Base-by-base conservation (phyloP, 2,329 filamentous ascomycete species). In the Ilyonectria mors-panacis region DNA sequence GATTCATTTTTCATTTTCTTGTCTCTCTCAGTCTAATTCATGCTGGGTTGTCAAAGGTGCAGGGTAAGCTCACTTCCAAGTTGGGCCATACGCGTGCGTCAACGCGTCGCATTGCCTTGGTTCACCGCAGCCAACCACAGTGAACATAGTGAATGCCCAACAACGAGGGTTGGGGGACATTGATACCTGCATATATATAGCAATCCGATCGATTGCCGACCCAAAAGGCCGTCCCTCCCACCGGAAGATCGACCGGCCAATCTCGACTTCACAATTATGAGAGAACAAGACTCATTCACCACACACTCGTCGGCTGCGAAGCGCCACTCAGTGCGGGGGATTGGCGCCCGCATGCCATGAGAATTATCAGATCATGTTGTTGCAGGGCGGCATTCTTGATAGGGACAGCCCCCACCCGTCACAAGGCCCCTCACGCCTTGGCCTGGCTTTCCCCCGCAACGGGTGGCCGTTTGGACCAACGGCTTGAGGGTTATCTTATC, bases 291-390 rank as follows among this genome's bases (percentile, higher is more conserved):
- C 28, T 54, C n/a, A n/a, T 42, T n/a, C 56, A 65, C 56, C 57
- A 51, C 26, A 21, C 44, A 10, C 56, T 42, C 57, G 26, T 50
- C 33, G 8, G 45, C 12, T 48, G 35, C 35, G 54, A 59, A 39
- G 39, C 39, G 33, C 15, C 63, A 53, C 17, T 19, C 8, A 30
- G 57, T 53, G 63, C 19, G 59, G 59, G 58, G 50, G 28, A 48
- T 28, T 37, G 39, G 19, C 53, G 58, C 44, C 63, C 42, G 57
- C 42, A 50, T 39, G 7, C 12, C 21, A 28, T 50, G 9, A 17
- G 47, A 65, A 45, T 61, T 61, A 67, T 67, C 65, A 67, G 65
- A 67, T 65, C 65, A 67, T 67, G 62, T 65, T 45, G 53, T 30
- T 44, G 8, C 12, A 10, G 7, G 30, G 8, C 30, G 30, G 12